Evolutionary conservation across 768 basidiomycete species (phyloP), one percentile per base, ranked within the genome.

Genomic region (Auricularia sp.): DNA sequence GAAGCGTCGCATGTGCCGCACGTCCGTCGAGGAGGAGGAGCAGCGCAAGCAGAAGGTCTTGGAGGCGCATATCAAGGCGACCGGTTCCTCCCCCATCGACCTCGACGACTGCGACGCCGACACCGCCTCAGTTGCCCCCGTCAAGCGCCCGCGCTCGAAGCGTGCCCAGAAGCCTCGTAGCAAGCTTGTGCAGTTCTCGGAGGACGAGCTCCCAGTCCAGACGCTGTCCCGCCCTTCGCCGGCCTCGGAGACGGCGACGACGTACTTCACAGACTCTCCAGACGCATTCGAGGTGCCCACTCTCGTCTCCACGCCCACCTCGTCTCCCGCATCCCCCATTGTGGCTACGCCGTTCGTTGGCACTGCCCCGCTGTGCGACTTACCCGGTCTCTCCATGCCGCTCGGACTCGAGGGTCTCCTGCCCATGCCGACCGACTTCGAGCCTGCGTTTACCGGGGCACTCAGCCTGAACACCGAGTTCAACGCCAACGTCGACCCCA

Each of bases 1-100:
- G 56, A 59, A 59, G 56, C 24, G 56, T 24, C 56, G 56, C 56
- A 24, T n/a, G 56, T 33, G 56, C 56, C 56, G 56, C 10, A 51
- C 47, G 18, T 14, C 47, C 10, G 18, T 18, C 18, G 47, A 51
- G 47, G 47, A 51, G 21, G 47, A 51, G 47, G 18, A 51, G 11
- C 5, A 13, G 47, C 47, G 47, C 21, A 51, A 51, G 47, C 47
- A 18, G 14, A 45, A 51, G 47, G 39, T 54, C 11, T 54, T 24
- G 4, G 35, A 7, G 18, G 59, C 59, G 16, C 59, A 34, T 35
- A 47, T 33, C 35, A 45, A 64, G 63, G 63, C 18, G 8, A 18
- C 18, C 59, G 59, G 29, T 34, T 45, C 51, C 54, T 35, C 16
- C 4, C 47, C 39, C 29, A 8, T 54, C 29, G 39, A 7, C 39